Base-by-base conservation (phyloP, 805 yeast genomes). In the Helenozyma rhizophorensis region DNA sequence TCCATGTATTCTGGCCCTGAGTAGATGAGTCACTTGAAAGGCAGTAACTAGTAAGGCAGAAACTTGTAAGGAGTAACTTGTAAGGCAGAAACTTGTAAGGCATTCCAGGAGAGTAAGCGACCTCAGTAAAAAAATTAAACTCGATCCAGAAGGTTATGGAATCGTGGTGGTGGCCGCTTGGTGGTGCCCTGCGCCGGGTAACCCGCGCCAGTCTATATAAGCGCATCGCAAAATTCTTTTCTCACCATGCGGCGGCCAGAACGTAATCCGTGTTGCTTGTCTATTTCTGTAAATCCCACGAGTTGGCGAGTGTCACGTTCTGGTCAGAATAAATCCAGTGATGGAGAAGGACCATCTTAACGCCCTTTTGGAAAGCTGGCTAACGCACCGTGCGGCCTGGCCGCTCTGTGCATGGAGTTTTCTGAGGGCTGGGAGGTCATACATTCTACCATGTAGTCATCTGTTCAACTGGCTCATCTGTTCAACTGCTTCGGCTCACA, bases 251-350 rank as follows among this genome's bases (percentile, higher is more conserved):
- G 72, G 72, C 70, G 64, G 67, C 72, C 72, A 61, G 62, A 61
- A 60, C 72, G 63, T 56, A 56, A 57, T 62, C 72, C 70, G 72
- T 66, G 72, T 66, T 66, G 71, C 69, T 66, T 65, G 70, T 65
- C 70, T 59, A 56, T 60, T 65, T 61, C 58, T 58, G 62, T 45
- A 50, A 55, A 58, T 56, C 68, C 63, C 35, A 65, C 70, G 69
- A 65, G 63, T 56, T 53, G 70, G 69, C 70, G 63, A 65, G 70
- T 68, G 70, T 66, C 72, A 65, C 60, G 72, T 62, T 58, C 56
- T 53, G 71, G 72, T 69, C 69, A 63, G 70, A 65, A 56, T 36
- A 60, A 59, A 54, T 62, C 65, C 65, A 51, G 54, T 49, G 53
- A 48, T 55, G 58, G 58, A 45, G 37, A 47, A 27, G 41, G 72